Conservation (phyloP, 345 rosid genomes). For the Murraya paniculata region DNA sequence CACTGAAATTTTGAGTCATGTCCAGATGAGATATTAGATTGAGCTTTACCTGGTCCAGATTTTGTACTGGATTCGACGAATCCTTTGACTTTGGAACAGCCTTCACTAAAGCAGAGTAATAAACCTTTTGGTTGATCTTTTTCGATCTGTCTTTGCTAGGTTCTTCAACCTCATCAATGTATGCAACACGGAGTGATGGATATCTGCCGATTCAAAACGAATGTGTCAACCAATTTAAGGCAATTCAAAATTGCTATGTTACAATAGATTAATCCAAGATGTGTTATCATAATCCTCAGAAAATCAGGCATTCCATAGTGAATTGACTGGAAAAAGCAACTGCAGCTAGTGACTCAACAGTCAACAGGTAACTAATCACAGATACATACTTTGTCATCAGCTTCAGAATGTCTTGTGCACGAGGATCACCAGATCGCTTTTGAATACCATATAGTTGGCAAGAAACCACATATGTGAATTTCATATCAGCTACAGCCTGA, state of each 20-base stretch:
- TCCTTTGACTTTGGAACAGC: constrained; percentile 89
- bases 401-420: constrained; percentile 87
- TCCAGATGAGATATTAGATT: neutral
- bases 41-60: constrained; percentile 77
- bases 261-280: constrained; percentile 4
- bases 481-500: constrained; percentile 99
- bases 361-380: neutral
- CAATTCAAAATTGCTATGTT: neutral
- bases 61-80: constrained; percentile 75
- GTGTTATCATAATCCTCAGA: constrained; percentile 66
- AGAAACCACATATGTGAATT: constrained; percentile 91
- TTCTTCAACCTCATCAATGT: constrained; percentile 96
- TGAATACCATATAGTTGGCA: constrained; percentile 95
- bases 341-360: neutral
- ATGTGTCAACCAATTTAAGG: constrained; percentile 12
- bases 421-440: constrained; percentile 75
- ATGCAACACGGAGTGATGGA: constrained; percentile 98
- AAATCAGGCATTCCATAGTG: constrained; percentile 43
- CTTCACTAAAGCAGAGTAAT: constrained; percentile 86
- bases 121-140: constrained; percentile 67
- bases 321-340: constrained; percentile 10
- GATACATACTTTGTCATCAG: constrained; percentile 76
- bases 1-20: neutral
- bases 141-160: constrained; percentile 63
- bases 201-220: constrained; percentile 50